Evolutionary conservation across 2,329 filamentous ascomycete species (phyloP).

Genomic region (Dactylonectria macrodidyma): DNA sequence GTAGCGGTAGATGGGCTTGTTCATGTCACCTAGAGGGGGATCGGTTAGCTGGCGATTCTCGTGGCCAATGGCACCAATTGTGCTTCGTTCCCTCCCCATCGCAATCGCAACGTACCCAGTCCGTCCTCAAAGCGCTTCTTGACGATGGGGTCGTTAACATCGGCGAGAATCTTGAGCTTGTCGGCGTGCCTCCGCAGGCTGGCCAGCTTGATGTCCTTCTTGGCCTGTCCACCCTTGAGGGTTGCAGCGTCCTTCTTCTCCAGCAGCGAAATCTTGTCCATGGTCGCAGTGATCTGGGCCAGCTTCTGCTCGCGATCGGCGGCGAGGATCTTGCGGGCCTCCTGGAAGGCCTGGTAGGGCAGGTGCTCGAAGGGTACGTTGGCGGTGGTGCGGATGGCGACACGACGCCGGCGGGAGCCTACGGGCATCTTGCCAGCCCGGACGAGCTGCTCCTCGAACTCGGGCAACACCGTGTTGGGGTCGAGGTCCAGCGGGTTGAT

Average conservation of each 20-base stretch:
- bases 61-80: background rate
- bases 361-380: constrained; percentile 92
- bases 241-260: constrained; percentile 70
- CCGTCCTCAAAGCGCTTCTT: constrained; percentile 97
- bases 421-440: constrained; percentile 79
- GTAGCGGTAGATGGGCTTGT: constrained; percentile 94
- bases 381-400: constrained; percentile 74
- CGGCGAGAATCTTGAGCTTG: constrained; percentile 87
- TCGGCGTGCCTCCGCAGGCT: constrained; percentile 83
- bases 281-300: constrained; percentile 76
- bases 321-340: constrained; percentile 86
- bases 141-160: constrained; percentile 94
- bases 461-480: constrained; percentile 76
- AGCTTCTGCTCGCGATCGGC: constrained; percentile 88
- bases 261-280: constrained; percentile 78
- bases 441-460: constrained; percentile 75
- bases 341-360: constrained; percentile 98
- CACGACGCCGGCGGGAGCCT: constrained; percentile 87
- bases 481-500: constrained; percentile 65
- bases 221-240: constrained; percentile 73
- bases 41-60: constrained; percentile 34
- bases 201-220: constrained; percentile 76
- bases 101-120: constrained; percentile 71
- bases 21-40: constrained; percentile 82
- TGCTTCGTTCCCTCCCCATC: background rate